Base-by-base conservation (phyloP, 495 filamentous ascomycete genomes). In the Extremus antarcticus region DNA sequence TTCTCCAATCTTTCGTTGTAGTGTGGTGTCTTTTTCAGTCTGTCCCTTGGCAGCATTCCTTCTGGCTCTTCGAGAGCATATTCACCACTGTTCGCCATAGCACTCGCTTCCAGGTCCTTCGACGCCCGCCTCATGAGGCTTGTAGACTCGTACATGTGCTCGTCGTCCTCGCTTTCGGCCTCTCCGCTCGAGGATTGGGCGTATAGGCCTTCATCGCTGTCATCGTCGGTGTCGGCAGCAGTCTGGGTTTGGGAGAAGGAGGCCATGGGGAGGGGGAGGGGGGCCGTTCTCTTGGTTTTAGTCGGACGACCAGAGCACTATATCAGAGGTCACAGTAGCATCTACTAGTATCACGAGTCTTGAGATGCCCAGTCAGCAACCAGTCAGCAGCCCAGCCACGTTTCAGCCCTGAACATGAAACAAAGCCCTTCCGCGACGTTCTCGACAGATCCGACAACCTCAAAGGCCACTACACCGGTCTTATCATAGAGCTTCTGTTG, bases 1-100 rank as follows among this genome's bases (percentile, higher is more conserved):
- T 90, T 92, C 67, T 98, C 91, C 54, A 83, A 82, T n/a, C 86
- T 80, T 65, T 86, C 83, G 68, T 92, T 86, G 68, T 89, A 92
- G 59, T 84, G 87, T 7, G 88, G 83, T 1, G 88, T 94, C 70
- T 81, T 87, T 56, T 81, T 76, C 57, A 86, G 85, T 51, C 79
- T 77, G 66, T 94, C 88, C 67, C 88, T 73, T 43, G 81, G 79
- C 8, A 94, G 76, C 68, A 88, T 76, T 19, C 78, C 83, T n/a
- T 48, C 51, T 9, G 9, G 53, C 46, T 53, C 49, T 13, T 7
- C 49, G 17, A 23, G 50, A 1, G 24, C 54, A 0, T 22, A 43
- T 19, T 20, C 43, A n/a, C 24, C 55, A 17, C n/a, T n/a, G n/a
- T n/a, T n/a, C n/a, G n/a, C n/a, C 50, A 16, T 48, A 17, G 15